Evolutionary conservation across 202 grass and related monocot species (phyloP), one percentile per base, ranked within the genome.

Genomic region (Carex sylvatica): DNA sequence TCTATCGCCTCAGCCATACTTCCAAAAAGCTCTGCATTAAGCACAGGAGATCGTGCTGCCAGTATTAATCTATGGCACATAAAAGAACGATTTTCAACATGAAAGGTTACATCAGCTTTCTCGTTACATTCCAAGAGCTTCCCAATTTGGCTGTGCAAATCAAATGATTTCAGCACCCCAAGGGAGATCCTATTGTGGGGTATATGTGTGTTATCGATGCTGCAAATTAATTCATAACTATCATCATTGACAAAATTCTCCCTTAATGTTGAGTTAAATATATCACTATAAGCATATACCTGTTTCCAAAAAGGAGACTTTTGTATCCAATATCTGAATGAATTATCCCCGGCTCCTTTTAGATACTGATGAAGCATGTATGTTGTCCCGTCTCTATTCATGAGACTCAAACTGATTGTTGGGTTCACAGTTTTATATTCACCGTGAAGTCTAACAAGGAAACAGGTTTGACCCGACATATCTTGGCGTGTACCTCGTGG

Each of bases 21-120:
- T 42, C 78, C 78, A 62, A 18, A 65, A 22, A 80, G 22, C 78
- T 46, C 16, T 15, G 58, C 78, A 19, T 80, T 80, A 3, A 80
- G 7, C 9, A 80, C 78, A 23, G 33, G 58, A 5, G 78, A 80
- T 12, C 78, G 58, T 20, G 55, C 59, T 22, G 78, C 55, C 5
- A 80, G 53, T 59, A 79, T 33, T 36, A 36, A 10, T 31, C 35
- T 79, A 61, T 79, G 74, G 14, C 16, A 31, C 2, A 5, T 40
- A 35, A 79, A 79, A 36, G 33, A 18, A 1, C 6, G 5, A 55
- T 40, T 40, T 38, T 19, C 67, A 35, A 78, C 52, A 10, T 10
- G 28, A 56, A 79, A 20, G 38, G 28, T 79, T 30, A 61, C 14
- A 54, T 58, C 74, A 36, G 40, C 19, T 0, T 10, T 61, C 14